These are phyloP conservation scores for Triadica sebifera DNA, from an alignment of 345 rosid genomes.

Conservation along the genomic window DNA sequence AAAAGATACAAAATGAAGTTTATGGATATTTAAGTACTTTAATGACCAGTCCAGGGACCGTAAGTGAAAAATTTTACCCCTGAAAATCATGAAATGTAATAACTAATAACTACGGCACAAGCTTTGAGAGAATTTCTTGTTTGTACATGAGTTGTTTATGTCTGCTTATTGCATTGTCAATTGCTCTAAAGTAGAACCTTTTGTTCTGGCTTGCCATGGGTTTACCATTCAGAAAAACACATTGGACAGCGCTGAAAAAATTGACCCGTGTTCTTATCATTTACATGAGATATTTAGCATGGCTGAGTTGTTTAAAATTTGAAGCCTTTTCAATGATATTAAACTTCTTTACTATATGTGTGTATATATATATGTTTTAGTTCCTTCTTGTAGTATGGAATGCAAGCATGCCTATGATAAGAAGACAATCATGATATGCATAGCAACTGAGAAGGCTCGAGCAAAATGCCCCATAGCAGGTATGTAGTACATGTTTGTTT, in stretches of 20 bases:
- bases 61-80: neutral
- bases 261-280: neutral
- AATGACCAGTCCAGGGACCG: neutral
- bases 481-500: slow-evolving; percentile 17
- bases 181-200: neutral
- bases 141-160: neutral
- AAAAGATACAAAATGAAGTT: too few relatives aligned
- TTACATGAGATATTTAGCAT: neutral
- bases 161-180: neutral
- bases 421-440: slow-evolving; percentile 46
- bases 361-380: neutral
- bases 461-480: slow-evolving; percentile 74
- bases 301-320: neutral
- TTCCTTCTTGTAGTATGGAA: slow-evolving; percentile 45
- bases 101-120: neutral
- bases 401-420: slow-evolving; percentile 88
- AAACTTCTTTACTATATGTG: neutral
- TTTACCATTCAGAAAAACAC: neutral
- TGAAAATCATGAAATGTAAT: neutral
- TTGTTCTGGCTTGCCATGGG: neutral
- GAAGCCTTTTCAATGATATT: neutral
- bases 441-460: slow-evolving; percentile 33
- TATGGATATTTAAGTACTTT: too few relatives aligned
- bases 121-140: neutral
- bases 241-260: neutral